phyloP scores from a whole-genome alignment of 768 basidiomycete species.

The Amanita pallidorosea region DNA sequence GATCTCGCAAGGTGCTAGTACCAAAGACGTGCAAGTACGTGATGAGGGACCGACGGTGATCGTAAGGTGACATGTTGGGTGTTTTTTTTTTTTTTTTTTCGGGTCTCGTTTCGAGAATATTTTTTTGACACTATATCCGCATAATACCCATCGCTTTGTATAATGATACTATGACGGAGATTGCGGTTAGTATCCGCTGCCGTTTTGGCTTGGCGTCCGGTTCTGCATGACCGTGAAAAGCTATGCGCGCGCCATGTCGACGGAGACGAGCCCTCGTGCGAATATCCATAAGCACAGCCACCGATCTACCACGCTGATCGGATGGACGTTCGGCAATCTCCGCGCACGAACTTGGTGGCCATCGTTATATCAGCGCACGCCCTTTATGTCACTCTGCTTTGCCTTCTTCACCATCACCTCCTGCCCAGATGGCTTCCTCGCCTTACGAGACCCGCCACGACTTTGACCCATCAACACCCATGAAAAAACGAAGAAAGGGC shows the following conservation, averaged over 20 bases:
- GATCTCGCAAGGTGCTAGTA: neutral
- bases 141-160: neutral
- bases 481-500: slow-evolving; percentile 57
- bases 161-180: neutral
- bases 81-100: neutral
- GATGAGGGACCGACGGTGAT: neutral
- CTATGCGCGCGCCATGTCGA: neutral
- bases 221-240: neutral
- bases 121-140: neutral
- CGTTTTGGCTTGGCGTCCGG: neutral
- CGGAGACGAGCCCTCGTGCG: neutral
- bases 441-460: slow-evolving; percentile 20
- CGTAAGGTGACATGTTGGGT: neutral
- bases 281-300: neutral
- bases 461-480: neutral
- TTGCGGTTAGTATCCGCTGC: neutral
- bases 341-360: neutral
- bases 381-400: slow-evolving; percentile 6
- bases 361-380: slow-evolving; percentile 1
- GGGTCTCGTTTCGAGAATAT: neutral
- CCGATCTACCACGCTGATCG: slow-evolving; percentile 4
- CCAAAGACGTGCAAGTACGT: neutral
- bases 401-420: slow-evolving; percentile 14
- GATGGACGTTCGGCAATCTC: slow-evolving; percentile 4
- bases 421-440: slow-evolving; percentile 23